Evolutionary conservation across 768 basidiomycete species (phyloP).

Genomic region (Neoboletus brunneissimus): DNA sequence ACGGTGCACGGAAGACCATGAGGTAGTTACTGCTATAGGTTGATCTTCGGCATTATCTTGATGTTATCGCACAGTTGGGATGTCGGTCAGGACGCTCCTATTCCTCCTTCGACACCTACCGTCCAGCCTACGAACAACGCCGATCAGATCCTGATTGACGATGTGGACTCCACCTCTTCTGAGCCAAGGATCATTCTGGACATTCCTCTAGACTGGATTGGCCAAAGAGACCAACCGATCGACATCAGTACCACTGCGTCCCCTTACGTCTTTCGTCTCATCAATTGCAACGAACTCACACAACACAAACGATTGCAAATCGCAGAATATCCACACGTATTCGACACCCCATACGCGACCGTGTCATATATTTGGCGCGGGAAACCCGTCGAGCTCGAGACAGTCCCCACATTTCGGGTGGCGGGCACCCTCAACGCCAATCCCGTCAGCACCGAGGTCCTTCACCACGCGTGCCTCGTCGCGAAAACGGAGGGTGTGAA

Average conservation of each 20-base stretch:
- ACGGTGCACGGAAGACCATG: not conserved
- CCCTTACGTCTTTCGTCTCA: not conserved
- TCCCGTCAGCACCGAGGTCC: not conserved
- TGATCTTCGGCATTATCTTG: not conserved
- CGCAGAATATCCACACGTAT: not conserved
- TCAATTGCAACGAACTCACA: not conserved
- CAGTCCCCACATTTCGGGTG: not conserved
- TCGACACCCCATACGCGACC: not conserved
- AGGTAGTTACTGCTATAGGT: not conserved
- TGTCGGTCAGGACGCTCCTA: not conserved
- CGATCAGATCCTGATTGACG: not conserved
- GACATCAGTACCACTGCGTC: not conserved
- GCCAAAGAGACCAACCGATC: not conserved
- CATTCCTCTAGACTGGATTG: not conserved
- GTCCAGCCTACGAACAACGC: not conserved
- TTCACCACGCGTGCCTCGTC: not conserved
- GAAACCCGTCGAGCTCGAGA: not conserved
- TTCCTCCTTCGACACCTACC: not conserved
- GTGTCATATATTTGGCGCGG: not conserved
- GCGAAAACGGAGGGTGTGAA: not conserved
- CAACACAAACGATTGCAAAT: not conserved
- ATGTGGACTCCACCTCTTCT: not conserved
- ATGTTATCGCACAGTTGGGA: not conserved
- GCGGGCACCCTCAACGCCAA: not conserved
- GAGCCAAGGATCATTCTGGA: not conserved